Base-by-base conservation (phyloP, 192 early-diverging fungal species). In the Ambispora gerdemannii region DNA sequence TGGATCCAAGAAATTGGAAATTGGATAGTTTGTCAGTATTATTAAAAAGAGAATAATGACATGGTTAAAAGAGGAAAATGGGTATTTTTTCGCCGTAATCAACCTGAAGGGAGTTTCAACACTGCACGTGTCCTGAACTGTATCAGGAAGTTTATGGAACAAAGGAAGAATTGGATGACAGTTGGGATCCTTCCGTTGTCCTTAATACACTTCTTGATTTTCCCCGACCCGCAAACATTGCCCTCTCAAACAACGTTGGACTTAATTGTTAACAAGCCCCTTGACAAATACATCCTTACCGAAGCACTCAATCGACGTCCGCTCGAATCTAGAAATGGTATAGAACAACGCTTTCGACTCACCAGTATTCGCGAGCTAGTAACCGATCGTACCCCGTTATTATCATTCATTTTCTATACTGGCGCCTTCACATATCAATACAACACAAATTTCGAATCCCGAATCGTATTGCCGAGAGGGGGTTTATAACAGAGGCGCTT, bases 31-130 rank as follows among this genome's bases (percentile, higher is more conserved):
- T 66, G 10, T 13, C 43, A 66, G 24, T 33, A 49, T 50, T 50
- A n/a, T 66, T 51, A 66, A 66, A 19, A 27, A 51, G 27, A 49
- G 49, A 8, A 66, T 66, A 66, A 27, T 66, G 15, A 51, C 47
- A 66, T 66, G 63, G 63, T 66, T 66, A 32, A 50, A 66, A 51
- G 43, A 66, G 27, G 49, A 51, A 66, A 32, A 51, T 66, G 63
- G 10, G 47, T 50, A 32, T 66, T 32, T 51, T 66, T 66, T 66
- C 10, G 50, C 22, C 36, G 13, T 10, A 10, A 63, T 35, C 61
- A 63, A 43, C 19, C 19, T 38, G 61, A 63, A 35, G 32, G 61
- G 33, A 43, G 33, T 1, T 63, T 63, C 13, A 63, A 63, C 34
- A 10, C 61, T 36, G 61, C 34, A 36, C 4, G n/a, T 35, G n/a